Conservation (phyloP, 163 green algal species). For the Coccomyxa subellipsoidea region DNA sequence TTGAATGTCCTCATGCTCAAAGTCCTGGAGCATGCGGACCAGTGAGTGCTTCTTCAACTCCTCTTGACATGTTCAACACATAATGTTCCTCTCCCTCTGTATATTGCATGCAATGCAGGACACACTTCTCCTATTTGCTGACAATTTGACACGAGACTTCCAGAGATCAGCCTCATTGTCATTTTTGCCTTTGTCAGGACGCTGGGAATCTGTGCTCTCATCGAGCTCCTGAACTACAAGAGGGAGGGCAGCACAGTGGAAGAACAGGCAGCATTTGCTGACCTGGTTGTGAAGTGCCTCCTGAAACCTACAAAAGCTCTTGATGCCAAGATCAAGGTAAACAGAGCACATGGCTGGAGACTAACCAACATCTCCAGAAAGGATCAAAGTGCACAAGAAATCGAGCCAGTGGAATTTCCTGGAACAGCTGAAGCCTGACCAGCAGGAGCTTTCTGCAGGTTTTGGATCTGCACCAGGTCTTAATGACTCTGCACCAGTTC, state of each 20-base stretch:
- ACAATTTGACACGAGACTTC: too few species aligned
- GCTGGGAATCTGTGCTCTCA: constrained; percentile 41
- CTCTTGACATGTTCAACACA: background rate
- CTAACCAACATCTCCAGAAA: too few species aligned
- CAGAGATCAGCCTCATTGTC: too few species aligned
- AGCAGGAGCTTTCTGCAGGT: too few species aligned
- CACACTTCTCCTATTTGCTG: too few species aligned
- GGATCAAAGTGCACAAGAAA: too few species aligned
- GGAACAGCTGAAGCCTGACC: too few species aligned
- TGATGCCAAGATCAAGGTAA: constrained; percentile 39
- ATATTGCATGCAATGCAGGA: too few species aligned
- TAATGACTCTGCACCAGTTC: constrained; percentile 86
- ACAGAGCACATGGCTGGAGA: too few species aligned
- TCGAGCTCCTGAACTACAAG: constrained; percentile 64
- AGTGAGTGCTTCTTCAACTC: background rate
- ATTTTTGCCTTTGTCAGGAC: background rate
- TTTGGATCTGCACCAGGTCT: constrained; percentile 63
- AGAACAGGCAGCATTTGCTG: constrained; percentile 50
- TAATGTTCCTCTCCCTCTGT: background rate
- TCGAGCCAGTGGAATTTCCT: too few species aligned
- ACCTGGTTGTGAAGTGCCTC: constrained; percentile 96
- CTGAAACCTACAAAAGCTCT: constrained; percentile 96
- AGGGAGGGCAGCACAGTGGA: background rate
- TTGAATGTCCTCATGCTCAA: constrained; percentile 96
- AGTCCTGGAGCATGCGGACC: constrained; percentile 80